A percentile compares a stretch with the other conserved stretches of the same genome.
These are phyloP conservation scores for Cenchrus americanus DNA, from an alignment of 176 grass and related monocot genomes.

Conservation along the genomic window DNA sequence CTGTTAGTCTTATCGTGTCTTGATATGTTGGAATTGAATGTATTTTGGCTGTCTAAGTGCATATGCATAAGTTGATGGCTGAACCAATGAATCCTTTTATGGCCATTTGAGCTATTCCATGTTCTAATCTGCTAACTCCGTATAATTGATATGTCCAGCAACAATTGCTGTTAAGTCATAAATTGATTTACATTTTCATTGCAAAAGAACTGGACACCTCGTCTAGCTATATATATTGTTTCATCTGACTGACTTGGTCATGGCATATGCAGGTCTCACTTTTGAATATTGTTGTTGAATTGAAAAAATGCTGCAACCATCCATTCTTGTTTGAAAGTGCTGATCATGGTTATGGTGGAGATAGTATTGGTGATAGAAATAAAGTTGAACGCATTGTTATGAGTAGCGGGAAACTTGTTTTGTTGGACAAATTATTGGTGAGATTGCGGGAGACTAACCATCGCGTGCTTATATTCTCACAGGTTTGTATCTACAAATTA, in stretches of 20 bases:
- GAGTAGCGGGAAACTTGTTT: constrained; percentile 97
- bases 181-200: background rate
- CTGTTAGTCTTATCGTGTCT: background rate
- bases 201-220: background rate
- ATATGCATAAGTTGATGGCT: background rate
- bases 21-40: background rate
- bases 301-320: constrained; percentile 99
- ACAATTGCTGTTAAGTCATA: constrained; percentile 7
- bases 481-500: constrained; percentile 57
- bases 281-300: constrained; percentile 95
- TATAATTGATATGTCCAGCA: background rate
- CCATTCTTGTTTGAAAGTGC: constrained; percentile 99
- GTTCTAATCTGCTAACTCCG: background rate
- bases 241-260: constrained; percentile 33
- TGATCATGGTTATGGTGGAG: constrained; percentile 99
- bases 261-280: constrained; percentile 82
- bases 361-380: constrained; percentile 80
- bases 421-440: constrained; percentile 87
- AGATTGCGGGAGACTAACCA: constrained; percentile 96
- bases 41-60: constrained; percentile 19
- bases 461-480: constrained; percentile 96
- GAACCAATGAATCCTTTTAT: too few relatives aligned
- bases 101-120: background rate
- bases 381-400: constrained; percentile 97
- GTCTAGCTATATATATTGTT: background rate